Base-by-base conservation (phyloP, 176 grass and related monocot genomes). In the Oropetium thomaeum region DNA sequence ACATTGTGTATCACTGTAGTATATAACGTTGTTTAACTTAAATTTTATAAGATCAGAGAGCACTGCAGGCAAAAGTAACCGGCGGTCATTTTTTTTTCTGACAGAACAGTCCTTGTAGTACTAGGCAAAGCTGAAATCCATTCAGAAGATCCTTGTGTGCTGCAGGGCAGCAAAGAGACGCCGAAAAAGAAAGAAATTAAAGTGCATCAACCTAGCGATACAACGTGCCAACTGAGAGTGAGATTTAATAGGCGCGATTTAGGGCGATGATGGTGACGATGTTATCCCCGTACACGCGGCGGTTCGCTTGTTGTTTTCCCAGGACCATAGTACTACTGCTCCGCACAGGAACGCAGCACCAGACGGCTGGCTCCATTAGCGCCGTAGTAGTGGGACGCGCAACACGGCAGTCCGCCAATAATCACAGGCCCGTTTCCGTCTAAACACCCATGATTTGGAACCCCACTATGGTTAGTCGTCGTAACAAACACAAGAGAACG, bases 301-400 rank as follows among this genome's bases (percentile, higher is more conserved):
- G 58, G 82, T 71, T 84, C 44, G 3, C n/a, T 84, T 3, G 82
- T 84, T 71, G 67, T 78, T 84, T 57, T 79, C 75, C 62, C 35
- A 84, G 82, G 75, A 84, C 67, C 74, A 84, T 78, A 15, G 6
- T 53, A 23, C 20, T 19, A 7, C n/a, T n/a, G n/a, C n/a, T n/a
- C n/a, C 4, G 20, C 30, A 49, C 67, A 45, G 38, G 26, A 10
- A 29, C 55, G n/a, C n/a, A 32, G 25, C 71, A 70, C 62, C 73
- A 71, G n/a, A n/a, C n/a, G n/a, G 31, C 55, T 34, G 8, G 13
- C 32, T 13, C 58, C 67, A 79, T 65, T 69, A 52, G 43, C 42
- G 41, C n/a, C n/a, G n/a, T n/a, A n/a, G n/a, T 53, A 57, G 53
- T 57, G 53, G 35, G 13, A 7, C 19, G 61, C 17, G 68, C 73